Evolutionary conservation across 768 basidiomycete genomes (phyloP).

Genomic region (Lentinula guzmanii): DNA sequence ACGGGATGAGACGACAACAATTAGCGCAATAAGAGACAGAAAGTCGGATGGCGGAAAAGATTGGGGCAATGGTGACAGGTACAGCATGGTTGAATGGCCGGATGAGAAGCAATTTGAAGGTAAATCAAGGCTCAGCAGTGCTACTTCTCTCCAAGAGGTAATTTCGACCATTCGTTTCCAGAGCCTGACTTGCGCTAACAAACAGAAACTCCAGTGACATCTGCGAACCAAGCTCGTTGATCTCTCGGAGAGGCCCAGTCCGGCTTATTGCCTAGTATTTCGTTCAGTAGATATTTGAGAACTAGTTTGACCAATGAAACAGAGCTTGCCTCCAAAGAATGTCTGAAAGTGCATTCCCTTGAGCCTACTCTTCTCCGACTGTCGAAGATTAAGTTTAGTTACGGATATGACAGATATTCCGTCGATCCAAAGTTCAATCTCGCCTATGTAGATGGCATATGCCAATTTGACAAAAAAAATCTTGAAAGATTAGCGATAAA

Average conservation of each 20-base stretch:
- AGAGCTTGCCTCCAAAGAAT: constrained; percentile 64
- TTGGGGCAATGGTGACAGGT: too few species aligned
- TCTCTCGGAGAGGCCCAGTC: constrained; percentile 64
- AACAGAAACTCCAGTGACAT: constrained; percentile 40
- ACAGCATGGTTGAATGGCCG: too few species aligned
- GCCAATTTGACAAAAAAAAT: not conserved
- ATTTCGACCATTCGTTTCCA: too few species aligned
- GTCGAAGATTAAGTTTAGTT: constrained; percentile 41
- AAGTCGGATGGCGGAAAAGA: too few species aligned
- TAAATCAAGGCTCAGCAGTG: too few species aligned
- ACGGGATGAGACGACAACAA: too few species aligned
- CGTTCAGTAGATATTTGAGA: not conserved
- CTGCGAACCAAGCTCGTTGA: constrained; percentile 54
- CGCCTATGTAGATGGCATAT: constrained; percentile 32
- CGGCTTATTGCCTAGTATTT: constrained; percentile 34
- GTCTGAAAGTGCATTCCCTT: constrained; percentile 73
- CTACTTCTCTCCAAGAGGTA: too few species aligned
- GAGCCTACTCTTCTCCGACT: constrained; percentile 36
- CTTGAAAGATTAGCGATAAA: not conserved
- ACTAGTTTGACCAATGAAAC: not conserved
- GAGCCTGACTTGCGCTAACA: not conserved
- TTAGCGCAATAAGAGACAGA: too few species aligned
- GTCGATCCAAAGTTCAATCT: constrained; percentile 60
- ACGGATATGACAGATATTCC: constrained; percentile 51
- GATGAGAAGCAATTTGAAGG: too few species aligned